Evolutionary conservation across 2,329 filamentous ascomycete species (phyloP).

Genomic region (Penicillium thymicola): DNA sequence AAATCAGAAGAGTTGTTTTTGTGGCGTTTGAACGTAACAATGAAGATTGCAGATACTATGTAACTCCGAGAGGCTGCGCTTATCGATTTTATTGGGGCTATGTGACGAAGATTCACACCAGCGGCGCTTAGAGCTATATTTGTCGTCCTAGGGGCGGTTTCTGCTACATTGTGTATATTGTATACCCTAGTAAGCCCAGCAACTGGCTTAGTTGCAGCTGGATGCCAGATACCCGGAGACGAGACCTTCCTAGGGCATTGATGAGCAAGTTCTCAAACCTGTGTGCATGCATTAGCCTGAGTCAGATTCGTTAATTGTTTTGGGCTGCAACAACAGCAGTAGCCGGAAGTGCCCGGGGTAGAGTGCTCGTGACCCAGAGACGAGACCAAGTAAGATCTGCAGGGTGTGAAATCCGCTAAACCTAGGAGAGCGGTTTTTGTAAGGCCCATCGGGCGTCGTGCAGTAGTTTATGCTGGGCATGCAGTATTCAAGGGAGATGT

Average conservation of each 20-base stretch:
- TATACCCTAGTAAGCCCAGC: neutral
- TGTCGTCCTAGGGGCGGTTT: neutral
- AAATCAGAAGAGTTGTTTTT: neutral
- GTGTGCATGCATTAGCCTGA: slow-evolving; percentile 10
- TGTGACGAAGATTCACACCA: neutral
- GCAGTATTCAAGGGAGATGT: neutral
- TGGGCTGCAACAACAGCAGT: slow-evolving; percentile 4
- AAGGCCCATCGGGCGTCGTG: neutral
- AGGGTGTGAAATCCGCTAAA: neutral
- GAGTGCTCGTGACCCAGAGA: slow-evolving; percentile 15
- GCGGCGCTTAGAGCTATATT: neutral
- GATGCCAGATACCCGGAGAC: neutral
- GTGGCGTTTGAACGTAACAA: slow-evolving; percentile 9
- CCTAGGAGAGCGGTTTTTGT: neutral
- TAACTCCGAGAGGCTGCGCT: neutral
- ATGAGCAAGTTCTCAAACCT: neutral
- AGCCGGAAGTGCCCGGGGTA: slow-evolving; percentile 7
- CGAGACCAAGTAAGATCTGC: slow-evolving; percentile 7
- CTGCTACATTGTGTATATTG: neutral
- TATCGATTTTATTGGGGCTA: neutral
- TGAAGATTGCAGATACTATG: neutral
- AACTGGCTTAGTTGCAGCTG: neutral
- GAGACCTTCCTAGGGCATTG: neutral
- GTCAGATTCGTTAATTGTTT: slow-evolving; percentile 16
- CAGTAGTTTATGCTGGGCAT: neutral